These are phyloP conservation scores for Trichoderma arundinaceum DNA, from an alignment of 2,329 filamentous ascomycete species.

Conservation along the genomic window DNA sequence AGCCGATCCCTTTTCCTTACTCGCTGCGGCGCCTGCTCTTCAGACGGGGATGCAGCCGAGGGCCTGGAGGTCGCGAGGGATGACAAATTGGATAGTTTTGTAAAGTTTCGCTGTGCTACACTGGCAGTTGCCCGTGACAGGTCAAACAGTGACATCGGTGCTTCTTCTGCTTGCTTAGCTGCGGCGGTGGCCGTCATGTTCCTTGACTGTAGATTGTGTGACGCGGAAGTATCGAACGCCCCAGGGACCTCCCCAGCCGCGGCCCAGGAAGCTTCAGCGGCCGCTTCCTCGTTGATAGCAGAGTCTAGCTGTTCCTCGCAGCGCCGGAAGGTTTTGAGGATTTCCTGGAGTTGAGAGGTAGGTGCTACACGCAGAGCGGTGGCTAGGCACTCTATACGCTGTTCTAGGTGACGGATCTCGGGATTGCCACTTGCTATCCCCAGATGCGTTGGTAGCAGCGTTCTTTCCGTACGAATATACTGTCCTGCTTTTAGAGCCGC, in stretches of 20 bases:
- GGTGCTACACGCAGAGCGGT: constrained; percentile 78
- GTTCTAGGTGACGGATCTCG: constrained; percentile 74
- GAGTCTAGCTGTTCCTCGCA: constrained; percentile 79
- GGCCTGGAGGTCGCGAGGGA: constrained; percentile 35
- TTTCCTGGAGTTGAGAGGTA: constrained; percentile 70
- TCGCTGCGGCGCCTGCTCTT: constrained; percentile 45
- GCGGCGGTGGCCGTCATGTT: constrained; percentile 45
- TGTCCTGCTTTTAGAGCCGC: constrained; percentile 80
- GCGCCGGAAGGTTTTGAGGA: constrained; percentile 74
- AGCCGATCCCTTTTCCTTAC: constrained; percentile 75
- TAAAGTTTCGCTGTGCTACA: constrained; percentile 63
- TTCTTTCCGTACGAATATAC: constrained; percentile 64
- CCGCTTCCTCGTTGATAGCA: constrained; percentile 69
- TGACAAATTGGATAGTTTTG: constrained; percentile 60
- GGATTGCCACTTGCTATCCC: constrained; percentile 64
- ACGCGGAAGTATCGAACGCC: constrained; percentile 51
- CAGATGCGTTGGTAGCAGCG: constrained; percentile 62
- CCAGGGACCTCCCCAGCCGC: constrained; percentile 68
- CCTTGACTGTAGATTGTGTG: constrained; percentile 39
- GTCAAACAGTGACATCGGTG: constrained; percentile 69
- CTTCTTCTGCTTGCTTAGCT: constrained; percentile 55
- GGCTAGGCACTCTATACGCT: constrained; percentile 79
- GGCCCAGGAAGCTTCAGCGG: constrained; percentile 73
- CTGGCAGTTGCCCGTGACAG: constrained; percentile 65
- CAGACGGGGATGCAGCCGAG: constrained; percentile 25